Evolutionary conservation across 768 basidiomycete species (phyloP).

Genomic region (Tephrocybe sp.): DNA sequence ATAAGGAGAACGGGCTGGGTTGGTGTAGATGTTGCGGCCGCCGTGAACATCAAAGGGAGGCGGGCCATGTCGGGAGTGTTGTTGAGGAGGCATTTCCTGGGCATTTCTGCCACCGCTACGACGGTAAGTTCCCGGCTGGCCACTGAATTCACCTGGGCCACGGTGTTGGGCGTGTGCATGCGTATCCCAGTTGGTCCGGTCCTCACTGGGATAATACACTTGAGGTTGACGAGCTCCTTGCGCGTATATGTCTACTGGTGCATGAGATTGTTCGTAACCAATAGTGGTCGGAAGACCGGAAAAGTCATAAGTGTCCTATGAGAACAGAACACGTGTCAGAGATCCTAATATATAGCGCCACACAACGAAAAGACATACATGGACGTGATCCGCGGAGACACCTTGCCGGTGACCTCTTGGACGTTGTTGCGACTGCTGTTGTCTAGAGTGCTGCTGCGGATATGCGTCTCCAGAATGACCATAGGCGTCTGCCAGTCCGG

Average conservation of each 20-base stretch:
- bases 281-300: slow-evolving; percentile 9
- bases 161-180: not conserved
- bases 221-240: slow-evolving; percentile 8
- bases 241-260: not conserved
- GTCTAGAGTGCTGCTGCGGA: not conserved
- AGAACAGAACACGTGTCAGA: not conserved
- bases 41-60: not conserved
- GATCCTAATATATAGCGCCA: slow-evolving; percentile 11
- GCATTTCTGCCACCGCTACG: slow-evolving; percentile 1
- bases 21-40: slow-evolving; percentile 6
- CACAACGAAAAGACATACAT: slow-evolving; percentile 10
- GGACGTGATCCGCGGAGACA: slow-evolving; percentile 5
- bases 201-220: slow-evolving; percentile 4
- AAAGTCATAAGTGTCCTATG: slow-evolving; percentile 9
- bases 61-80: not conserved
- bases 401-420: not conserved
- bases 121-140: not conserved
- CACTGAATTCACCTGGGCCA: not conserved
- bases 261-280: slow-evolving; percentile 8
- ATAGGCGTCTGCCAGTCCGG: slow-evolving; percentile 5
- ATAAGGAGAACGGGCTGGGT: not conserved
- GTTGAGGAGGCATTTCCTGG: not conserved
- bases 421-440: not conserved
- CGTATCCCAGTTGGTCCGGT: not conserved
- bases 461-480: not conserved